Conservation (phyloP, 352 stramenopile species). For the Phytopythium mirpurense region DNA sequence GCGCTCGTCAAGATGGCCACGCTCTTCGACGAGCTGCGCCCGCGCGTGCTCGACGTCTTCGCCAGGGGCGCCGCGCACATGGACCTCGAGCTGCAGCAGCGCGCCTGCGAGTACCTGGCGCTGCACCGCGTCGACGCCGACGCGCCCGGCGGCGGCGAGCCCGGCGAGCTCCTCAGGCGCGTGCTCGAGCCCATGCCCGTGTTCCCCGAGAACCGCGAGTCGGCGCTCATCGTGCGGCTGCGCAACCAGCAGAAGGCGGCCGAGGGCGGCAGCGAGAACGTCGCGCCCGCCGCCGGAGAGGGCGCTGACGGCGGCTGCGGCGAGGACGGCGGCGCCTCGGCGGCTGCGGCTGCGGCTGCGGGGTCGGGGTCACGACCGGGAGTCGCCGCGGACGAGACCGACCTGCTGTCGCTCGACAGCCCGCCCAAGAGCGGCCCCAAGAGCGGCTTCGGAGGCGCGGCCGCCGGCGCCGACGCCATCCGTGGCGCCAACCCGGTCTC, state of each 20-base stretch:
- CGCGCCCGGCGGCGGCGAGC: too few relatives aligned
- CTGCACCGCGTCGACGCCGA: slow-evolving; percentile 74
- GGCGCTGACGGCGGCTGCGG: slow-evolving; percentile 11
- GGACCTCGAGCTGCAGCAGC: slow-evolving; percentile 97
- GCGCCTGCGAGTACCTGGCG: slow-evolving; percentile 94
- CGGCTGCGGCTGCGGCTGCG: too few relatives aligned
- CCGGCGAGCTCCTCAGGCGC: slow-evolving; percentile 91
- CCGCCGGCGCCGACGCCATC: slow-evolving; percentile 25
- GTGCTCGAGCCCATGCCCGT: slow-evolving; percentile 97
- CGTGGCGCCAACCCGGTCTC: slow-evolving; percentile 48
- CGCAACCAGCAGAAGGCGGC: slow-evolving; percentile 63
- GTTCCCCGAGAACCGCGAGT: slow-evolving; percentile 91
- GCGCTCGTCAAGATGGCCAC: slow-evolving; percentile 96
- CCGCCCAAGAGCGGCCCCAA: slow-evolving; percentile 20
- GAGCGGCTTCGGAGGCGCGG: slow-evolving; percentile 12
- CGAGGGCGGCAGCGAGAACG: slow-evolving; percentile 5
- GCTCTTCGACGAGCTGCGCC: slow-evolving; percentile 75
- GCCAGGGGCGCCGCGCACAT: slow-evolving; percentile 91
- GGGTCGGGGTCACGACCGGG: slow-evolving; percentile 10
- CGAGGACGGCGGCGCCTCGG: slow-evolving; percentile 6
- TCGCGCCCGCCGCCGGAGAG: background rate
- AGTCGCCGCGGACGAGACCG: slow-evolving; percentile 11
- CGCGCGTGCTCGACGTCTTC: slow-evolving; percentile 91
- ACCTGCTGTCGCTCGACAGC: slow-evolving; percentile 49
- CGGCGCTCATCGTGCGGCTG: slow-evolving; percentile 58